These are phyloP conservation scores for Dactylellina drechsleri DNA, from an alignment of 2,329 filamentous ascomycete species.

Conservation along the genomic window DNA sequence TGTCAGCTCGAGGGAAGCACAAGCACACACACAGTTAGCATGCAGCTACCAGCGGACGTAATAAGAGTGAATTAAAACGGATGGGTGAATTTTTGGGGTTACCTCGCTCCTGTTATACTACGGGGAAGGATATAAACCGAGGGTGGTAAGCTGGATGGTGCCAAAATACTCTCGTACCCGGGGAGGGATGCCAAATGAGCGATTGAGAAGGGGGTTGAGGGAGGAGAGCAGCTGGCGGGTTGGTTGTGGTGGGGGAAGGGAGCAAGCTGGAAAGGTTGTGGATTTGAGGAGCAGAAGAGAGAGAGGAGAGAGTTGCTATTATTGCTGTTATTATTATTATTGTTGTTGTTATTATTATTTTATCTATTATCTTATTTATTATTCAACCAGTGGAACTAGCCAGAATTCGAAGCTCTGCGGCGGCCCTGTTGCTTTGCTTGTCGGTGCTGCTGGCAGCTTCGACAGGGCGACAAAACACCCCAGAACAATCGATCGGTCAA, in stretches of 20 bases:
- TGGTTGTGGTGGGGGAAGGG: conserved; percentile 2
- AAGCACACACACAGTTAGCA: conserved; percentile 25
- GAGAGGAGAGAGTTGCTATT: background rate
- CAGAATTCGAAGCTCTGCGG: conserved; percentile 30
- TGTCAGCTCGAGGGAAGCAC: conserved; percentile 43
- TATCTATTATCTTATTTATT: too few relatives aligned
- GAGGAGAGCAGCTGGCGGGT: background rate
- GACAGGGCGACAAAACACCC: too few relatives aligned
- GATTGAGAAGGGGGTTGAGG: background rate
- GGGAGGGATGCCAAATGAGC: conserved; percentile 9
- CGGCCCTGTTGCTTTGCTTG: too few relatives aligned
- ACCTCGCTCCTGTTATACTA: conserved; percentile 36
- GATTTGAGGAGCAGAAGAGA: background rate
- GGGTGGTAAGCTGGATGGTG: conserved; percentile 20
- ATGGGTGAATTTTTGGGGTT: background rate
- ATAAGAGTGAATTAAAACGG: background rate
- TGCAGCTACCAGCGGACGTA: conserved; percentile 26
- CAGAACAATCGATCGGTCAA: too few relatives aligned
- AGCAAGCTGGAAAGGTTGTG: background rate
- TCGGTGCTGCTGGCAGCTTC: too few relatives aligned
- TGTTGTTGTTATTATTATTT: background rate
- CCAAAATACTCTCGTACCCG: background rate
- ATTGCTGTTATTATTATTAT: background rate
- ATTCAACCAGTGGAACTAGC: conserved; percentile 5
- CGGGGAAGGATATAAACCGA: background rate